Conservation (phyloP, 2,329 filamentous ascomycete species). For the Achaetomium macrosporum region DNA sequence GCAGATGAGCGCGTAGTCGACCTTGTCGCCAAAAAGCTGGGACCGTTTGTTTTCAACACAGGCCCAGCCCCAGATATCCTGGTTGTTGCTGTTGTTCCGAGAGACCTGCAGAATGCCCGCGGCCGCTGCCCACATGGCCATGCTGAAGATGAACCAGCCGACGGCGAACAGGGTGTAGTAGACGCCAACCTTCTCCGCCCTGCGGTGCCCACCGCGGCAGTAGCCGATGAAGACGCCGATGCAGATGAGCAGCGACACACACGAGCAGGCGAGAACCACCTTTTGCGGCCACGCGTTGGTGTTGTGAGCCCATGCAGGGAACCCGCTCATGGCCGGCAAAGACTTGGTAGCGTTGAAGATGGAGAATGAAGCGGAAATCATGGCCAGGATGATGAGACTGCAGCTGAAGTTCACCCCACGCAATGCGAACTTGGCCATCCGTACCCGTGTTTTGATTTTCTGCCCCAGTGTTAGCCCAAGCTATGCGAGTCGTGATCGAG, state of each 20-base stretch:
- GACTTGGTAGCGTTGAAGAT: slow-evolving; percentile 86
- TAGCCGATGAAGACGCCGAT: slow-evolving; percentile 78
- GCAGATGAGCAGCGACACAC: slow-evolving; percentile 73
- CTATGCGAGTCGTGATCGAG: neutral
- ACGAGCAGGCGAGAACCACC: slow-evolving; percentile 70
- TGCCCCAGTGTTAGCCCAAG: slow-evolving; percentile 36
- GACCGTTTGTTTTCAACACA: slow-evolving; percentile 82
- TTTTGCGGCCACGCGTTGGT: slow-evolving; percentile 89
- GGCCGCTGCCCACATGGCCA: slow-evolving; percentile 86
- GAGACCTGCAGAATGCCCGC: slow-evolving; percentile 78
- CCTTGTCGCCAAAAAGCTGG: slow-evolving; percentile 69
- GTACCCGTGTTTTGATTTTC: slow-evolving; percentile 89
- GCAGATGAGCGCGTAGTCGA: slow-evolving; percentile 87
- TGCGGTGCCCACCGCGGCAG: slow-evolving; percentile 77
- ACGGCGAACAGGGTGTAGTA: slow-evolving; percentile 96
- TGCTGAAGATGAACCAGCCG: slow-evolving; percentile 87
- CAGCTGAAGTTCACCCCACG: slow-evolving; percentile 95
- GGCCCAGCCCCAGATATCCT: slow-evolving; percentile 98
- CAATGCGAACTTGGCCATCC: slow-evolving; percentile 91
- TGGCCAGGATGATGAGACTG: slow-evolving; percentile 86
- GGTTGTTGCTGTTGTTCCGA: slow-evolving; percentile 64
- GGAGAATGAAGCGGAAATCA: slow-evolving; percentile 79
- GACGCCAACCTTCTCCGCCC: slow-evolving; percentile 86
- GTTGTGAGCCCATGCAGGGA: slow-evolving; percentile 75
- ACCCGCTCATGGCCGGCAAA: slow-evolving; percentile 68